phyloP scores from a whole-genome alignment of 441 rosid genomes.

The Syzygium malaccense region DNA sequence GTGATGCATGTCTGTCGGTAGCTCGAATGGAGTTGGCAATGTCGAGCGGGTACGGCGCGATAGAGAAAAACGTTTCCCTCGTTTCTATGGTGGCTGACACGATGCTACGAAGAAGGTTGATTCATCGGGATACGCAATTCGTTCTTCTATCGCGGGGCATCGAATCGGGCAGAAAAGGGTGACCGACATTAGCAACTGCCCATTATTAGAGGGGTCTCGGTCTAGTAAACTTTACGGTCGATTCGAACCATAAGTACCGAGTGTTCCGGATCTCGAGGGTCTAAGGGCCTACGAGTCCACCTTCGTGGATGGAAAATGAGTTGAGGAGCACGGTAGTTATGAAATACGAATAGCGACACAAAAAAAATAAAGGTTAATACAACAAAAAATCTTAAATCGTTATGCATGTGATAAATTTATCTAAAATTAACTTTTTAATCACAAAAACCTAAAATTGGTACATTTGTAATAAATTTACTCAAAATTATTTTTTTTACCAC shows the following conservation, averaged over 20 bases:
- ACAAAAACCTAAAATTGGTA: no score
- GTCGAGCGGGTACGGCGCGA: neutral
- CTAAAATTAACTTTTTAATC: no score
- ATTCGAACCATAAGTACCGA: neutral
- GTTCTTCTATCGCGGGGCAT: neutral
- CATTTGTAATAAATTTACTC: no score
- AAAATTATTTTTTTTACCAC: no score
- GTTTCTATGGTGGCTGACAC: neutral
- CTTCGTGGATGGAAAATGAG: neutral
- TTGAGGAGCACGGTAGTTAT: neutral
- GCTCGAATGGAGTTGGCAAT: neutral
- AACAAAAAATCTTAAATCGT: no score
- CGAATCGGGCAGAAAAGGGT: accelerated
- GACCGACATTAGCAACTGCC: neutral
- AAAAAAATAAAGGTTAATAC: neutral
- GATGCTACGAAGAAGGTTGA: neutral
- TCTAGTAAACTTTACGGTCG: accelerated
- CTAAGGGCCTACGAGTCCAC: neutral
- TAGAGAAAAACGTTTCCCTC: neutral
- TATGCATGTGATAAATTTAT: no score
- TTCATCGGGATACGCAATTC: neutral
- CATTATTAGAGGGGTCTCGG: neutral
- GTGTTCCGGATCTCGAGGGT: neutral
- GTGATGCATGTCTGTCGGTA: neutral
- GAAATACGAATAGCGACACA: neutral